Evolutionary conservation across 2,329 filamentous ascomycete genomes (phyloP), one percentile per base, ranked within the genome.

Genomic region (Penicillium brevicompactum): DNA sequence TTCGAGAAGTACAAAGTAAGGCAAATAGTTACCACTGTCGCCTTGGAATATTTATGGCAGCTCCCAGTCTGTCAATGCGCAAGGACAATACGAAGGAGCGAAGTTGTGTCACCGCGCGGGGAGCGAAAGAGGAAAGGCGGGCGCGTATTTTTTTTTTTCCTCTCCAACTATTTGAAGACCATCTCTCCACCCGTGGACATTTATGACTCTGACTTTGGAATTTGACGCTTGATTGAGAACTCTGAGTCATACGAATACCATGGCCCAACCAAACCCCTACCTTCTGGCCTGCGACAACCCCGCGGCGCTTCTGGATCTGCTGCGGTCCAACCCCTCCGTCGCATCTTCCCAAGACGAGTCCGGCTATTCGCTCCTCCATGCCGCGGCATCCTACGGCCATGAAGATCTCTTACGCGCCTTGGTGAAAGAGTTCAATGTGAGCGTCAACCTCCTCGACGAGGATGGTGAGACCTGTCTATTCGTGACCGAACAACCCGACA

Each of bases 381-480:
- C 94, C 49, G 91, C 93, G 14, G 88, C 91, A 16, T 97, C 92
- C 64, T 99, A 97, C 81, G 89, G 88, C 70, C 92, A 97, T 70
- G 77, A 91, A 34, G 84, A 89, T 52, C 86, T 99, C 14, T 82
- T 97, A 14, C 87, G 89, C 40, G 75, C 85, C 0, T 82, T 99
- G 5, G 81, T 96, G 27, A 80, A 80, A 45, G 90, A 93, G 32
- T 91, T 92, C 74, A 76, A 86, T 11, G 92, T 93, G 22, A 80
- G 92, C 57, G 84, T 92, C 46, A 88, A 97, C 70, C 79, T 97
- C 49, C 84, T 84, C 62, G 94, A 99, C 70, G 91, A 96, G 72
- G 94, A 99, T 71, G 85, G 87, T 53, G 94, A 99, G 76, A 97
- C 93, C 1, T 89, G 93, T n/a, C 80, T 99, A 4, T 99, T 96